Percentiles rank a stretch among this genome's conserved stretches.
phyloP scores from a whole-genome alignment of 2,329 filamentous ascomycete genomes.

The Torrubiellomyces zombiae region DNA sequence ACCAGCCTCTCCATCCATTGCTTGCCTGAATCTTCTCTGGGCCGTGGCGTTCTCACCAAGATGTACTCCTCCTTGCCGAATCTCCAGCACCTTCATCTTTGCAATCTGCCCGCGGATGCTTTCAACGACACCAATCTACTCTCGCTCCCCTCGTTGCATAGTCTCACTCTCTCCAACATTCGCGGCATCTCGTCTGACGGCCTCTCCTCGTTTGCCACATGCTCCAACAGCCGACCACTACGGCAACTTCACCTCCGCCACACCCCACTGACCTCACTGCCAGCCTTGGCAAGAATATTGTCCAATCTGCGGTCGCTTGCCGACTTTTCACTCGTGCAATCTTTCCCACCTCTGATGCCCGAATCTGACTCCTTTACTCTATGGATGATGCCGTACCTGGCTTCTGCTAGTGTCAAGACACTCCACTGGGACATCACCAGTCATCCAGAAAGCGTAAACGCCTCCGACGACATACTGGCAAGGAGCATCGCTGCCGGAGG shows the following conservation, averaged over 20 bases:
- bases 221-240: constrained; percentile 26
- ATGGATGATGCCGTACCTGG: constrained; percentile 48
- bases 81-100: constrained; percentile 42
- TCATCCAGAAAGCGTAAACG: constrained; percentile 23
- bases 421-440: constrained; percentile 51
- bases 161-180: constrained; percentile 37
- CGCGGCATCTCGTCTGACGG: constrained; percentile 38
- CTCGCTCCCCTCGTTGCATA: constrained; percentile 35
- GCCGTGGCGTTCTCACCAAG: constrained; percentile 31
- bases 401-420: constrained; percentile 31
- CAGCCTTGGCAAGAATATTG: constrained; percentile 40
- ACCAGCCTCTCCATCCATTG: constrained; percentile 42
- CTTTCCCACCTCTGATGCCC: constrained; percentile 35
- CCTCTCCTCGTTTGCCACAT: constrained; percentile 38
- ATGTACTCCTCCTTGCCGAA: constrained; percentile 33
- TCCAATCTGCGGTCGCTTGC: constrained; percentile 33
- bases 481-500: constrained; percentile 42
- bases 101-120: constrained; percentile 34
- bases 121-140: constrained; percentile 41
- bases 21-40: constrained; percentile 34
- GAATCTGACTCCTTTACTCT: constrained; percentile 34
- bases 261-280: constrained; percentile 36
- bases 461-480: constrained; percentile 46
- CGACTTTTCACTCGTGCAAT: constrained; percentile 37
- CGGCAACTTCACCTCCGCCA: constrained; percentile 37